These are phyloP conservation scores for Torrubiella hemipterigena DNA, from an alignment of 2,329 filamentous ascomycete genomes.

Conservation along the genomic window DNA sequence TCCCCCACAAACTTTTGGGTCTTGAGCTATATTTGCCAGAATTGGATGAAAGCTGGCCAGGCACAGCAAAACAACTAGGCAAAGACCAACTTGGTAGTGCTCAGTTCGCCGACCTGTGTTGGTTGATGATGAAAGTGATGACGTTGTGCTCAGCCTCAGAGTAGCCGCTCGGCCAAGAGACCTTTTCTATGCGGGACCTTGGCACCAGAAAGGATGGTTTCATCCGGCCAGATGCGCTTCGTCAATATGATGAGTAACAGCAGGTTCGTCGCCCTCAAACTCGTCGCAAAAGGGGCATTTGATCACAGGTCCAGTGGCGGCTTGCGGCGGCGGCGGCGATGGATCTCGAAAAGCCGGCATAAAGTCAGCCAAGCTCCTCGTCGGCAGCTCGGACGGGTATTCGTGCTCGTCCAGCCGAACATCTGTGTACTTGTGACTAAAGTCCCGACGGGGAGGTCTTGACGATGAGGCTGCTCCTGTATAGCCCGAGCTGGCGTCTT, in stretches of 20 bases:
- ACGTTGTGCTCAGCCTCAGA: no score
- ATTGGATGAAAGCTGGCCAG: no score
- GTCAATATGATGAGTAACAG: conserved; percentile 55
- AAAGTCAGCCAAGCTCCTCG: conserved; percentile 32
- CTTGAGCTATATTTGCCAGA: no score
- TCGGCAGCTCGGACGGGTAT: conserved; percentile 23
- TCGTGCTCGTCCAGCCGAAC: conserved; percentile 23
- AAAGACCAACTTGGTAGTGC: no score
- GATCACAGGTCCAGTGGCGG: conserved; percentile 7
- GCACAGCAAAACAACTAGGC: no score
- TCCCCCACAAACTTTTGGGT: no score
- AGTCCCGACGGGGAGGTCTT: conserved; percentile 4
- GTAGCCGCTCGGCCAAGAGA: no score
- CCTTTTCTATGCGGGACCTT: no score
- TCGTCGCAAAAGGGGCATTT: conserved; percentile 53
- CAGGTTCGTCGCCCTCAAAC: conserved; percentile 57
- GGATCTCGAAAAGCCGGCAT: conserved; percentile 28
- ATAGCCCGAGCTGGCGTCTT: conserved; percentile 7
- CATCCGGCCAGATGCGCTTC: conserved; percentile 15
- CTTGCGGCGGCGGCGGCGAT: conserved; percentile 7
- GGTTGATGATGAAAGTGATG: no score
- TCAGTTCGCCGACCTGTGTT: no score
- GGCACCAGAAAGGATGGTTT: background rate
- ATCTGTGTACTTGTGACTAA: conserved; percentile 20
- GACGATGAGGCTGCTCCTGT: background rate